Evolutionary conservation across 306 rosid species (phyloP).

Genomic region (Quercus ilex): DNA sequence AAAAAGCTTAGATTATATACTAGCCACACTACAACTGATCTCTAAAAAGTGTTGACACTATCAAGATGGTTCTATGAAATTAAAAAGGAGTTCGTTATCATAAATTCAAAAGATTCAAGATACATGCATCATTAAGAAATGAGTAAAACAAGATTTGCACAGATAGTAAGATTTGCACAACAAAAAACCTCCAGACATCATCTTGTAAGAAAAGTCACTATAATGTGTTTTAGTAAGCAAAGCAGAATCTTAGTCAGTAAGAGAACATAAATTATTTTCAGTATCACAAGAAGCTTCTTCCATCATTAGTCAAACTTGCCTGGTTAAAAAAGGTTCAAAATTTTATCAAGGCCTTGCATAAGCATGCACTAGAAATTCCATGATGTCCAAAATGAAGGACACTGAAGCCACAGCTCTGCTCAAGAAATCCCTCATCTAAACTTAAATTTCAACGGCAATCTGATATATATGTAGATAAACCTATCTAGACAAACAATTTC

Average conservation of each 20-base stretch:
- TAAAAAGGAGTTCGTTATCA: background rate
- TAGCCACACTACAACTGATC: no score
- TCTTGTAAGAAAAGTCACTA: background rate
- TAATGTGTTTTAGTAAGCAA: no score
- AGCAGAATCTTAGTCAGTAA: background rate
- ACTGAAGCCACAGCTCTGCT: background rate
- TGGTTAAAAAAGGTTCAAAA: background rate
- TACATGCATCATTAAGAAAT: background rate
- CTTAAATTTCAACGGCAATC: background rate
- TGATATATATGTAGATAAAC: background rate
- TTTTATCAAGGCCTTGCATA: background rate
- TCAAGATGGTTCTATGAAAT: background rate
- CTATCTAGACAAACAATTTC: background rate
- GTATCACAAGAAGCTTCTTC: background rate
- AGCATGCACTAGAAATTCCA: background rate
- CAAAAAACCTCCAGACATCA: background rate
- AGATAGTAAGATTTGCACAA: background rate
- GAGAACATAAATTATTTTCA: background rate
- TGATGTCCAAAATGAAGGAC: background rate
- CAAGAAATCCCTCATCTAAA: background rate
- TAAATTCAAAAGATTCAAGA: background rate
- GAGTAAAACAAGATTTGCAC: background rate
- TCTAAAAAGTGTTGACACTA: background rate
- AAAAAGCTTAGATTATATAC: no score
- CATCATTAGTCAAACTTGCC: background rate